Conservation (phyloP, 1,139 yeast genomes). For the Scheffersomyces quercinus region DNA sequence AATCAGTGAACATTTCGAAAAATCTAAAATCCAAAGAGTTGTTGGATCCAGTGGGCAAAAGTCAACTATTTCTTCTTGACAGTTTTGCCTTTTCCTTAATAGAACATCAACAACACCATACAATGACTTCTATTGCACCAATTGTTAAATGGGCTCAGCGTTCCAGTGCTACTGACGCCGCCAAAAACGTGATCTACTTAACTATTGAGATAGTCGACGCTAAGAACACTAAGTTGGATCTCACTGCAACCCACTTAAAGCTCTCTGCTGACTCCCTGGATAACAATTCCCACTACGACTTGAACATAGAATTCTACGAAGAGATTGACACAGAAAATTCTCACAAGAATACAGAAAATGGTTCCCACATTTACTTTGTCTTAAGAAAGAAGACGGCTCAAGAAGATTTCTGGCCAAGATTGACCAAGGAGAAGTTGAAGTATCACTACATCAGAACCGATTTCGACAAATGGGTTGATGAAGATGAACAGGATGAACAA, state of each 20-base stretch:
- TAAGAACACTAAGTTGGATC: slow-evolving; percentile 58
- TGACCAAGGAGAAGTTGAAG: slow-evolving; percentile 30
- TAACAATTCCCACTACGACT: slow-evolving; percentile 47
- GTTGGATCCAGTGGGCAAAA: no score
- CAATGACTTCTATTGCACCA: slow-evolving; percentile 19
- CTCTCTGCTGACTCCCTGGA: slow-evolving; percentile 60
- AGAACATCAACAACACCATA: not conserved
- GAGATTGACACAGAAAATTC: slow-evolving; percentile 72
- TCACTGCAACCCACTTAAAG: slow-evolving; percentile 58
- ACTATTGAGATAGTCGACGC: slow-evolving; percentile 79
- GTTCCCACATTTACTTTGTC: slow-evolving; percentile 69
- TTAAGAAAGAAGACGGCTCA: slow-evolving; percentile 67
- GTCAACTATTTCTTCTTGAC: no score
- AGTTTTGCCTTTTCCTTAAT: no score
- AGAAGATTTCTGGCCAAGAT: slow-evolving; percentile 51
- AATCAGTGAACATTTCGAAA: no score
- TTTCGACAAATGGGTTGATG: slow-evolving; percentile 81
- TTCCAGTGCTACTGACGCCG: slow-evolving; percentile 66
- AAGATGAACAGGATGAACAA: slow-evolving; percentile 31
- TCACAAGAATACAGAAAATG: slow-evolving; percentile 56
- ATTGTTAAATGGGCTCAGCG: slow-evolving; percentile 94
- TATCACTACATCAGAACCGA: slow-evolving; percentile 92
- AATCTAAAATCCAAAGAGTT: no score
- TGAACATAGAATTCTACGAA: slow-evolving; percentile 69
- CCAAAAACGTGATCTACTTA: slow-evolving; percentile 72